These are phyloP conservation scores for Leccinellum rugosiceps DNA, from an alignment of 768 basidiomycete genomes.

Conservation along the genomic window DNA sequence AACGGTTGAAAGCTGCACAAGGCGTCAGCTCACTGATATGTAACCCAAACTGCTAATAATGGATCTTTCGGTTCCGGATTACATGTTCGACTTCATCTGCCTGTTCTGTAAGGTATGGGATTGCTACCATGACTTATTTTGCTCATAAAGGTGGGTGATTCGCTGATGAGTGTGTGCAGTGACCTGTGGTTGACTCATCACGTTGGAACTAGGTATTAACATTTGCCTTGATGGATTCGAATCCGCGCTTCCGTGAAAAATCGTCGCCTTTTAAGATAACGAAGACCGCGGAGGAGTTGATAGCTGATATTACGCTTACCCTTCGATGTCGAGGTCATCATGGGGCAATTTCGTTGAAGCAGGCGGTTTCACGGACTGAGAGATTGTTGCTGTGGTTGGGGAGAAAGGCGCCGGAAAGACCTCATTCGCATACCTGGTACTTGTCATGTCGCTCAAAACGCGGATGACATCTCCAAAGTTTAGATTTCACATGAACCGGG, in stretches of 20 bases:
- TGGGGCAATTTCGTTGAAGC: constrained; percentile 82
- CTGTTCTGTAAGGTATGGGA: constrained; percentile 96
- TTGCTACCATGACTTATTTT: constrained; percentile 97
- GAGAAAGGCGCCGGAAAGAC: constrained; percentile 99
- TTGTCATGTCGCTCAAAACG: constrained; percentile 85
- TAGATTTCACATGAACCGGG: constrained; percentile 94
- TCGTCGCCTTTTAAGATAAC: constrained; percentile 95
- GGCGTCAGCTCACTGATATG: constrained; percentile 83
- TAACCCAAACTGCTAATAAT: constrained; percentile 85
- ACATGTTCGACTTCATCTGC: constrained; percentile 97
- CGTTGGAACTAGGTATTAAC: constrained; percentile 54
- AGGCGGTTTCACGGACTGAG: constrained; percentile 94
- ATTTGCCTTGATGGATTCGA: constrained; percentile 98
- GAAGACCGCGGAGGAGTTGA: constrained; percentile 89
- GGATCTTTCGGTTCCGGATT: constrained; percentile 95
- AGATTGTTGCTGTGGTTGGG: constrained; percentile 99
- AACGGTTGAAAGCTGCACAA: constrained; percentile 86
- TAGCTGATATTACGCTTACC: constrained; percentile 87
- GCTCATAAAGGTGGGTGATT: constrained; percentile 81
- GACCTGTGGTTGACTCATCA: background rate
- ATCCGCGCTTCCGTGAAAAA: constrained; percentile 95
- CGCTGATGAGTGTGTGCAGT: too few relatives aligned
- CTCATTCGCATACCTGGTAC: constrained; percentile 72
- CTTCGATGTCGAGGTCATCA: constrained; percentile 94
- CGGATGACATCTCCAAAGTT: constrained; percentile 98